phyloP scores from a whole-genome alignment of 805 yeast species.

The Wickerhamiella musiphila region DNA sequence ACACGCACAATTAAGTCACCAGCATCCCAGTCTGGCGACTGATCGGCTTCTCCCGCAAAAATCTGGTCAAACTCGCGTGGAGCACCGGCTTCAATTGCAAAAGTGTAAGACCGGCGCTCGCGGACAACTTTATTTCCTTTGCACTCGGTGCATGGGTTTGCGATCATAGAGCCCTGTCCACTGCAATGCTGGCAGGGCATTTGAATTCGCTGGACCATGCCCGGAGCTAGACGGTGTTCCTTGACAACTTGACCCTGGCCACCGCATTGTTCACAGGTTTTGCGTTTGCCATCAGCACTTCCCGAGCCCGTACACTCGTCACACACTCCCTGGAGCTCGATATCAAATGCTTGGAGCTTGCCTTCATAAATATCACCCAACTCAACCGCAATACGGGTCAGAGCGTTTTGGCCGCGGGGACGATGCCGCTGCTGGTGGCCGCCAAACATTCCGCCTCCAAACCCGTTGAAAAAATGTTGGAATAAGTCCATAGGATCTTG shows the following conservation, averaged over 20 bases:
- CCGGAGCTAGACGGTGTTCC: slow-evolving; percentile 67
- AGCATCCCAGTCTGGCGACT: slow-evolving; percentile 61
- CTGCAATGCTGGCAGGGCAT: slow-evolving; percentile 61
- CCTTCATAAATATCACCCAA: slow-evolving; percentile 61
- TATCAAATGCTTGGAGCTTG: slow-evolving; percentile 35
- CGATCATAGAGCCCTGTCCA: slow-evolving; percentile 57
- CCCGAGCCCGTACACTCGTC: slow-evolving; percentile 72
- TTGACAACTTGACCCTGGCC: slow-evolving; percentile 59
- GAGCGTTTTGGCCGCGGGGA: slow-evolving; percentile 44
- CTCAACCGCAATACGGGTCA: slow-evolving; percentile 36
- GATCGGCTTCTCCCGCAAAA: slow-evolving; percentile 65
- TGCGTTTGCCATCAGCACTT: slow-evolving; percentile 56
- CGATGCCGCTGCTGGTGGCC: slow-evolving; percentile 24
- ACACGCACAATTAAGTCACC: slow-evolving; percentile 57
- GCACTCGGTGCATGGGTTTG: slow-evolving; percentile 51
- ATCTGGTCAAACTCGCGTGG: slow-evolving; percentile 40
- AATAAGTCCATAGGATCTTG: slow-evolving; percentile 45
- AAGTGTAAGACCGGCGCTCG: slow-evolving; percentile 36
- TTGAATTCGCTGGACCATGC: slow-evolving; percentile 76
- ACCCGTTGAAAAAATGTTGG: slow-evolving; percentile 40
- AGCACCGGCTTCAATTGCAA: slow-evolving; percentile 56
- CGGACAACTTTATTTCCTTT: slow-evolving; percentile 49
- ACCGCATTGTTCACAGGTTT: slow-evolving; percentile 47
- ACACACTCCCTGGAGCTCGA: slow-evolving; percentile 62
- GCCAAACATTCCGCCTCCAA: slow-evolving; percentile 19